A percentile compares a stretch with the other conserved stretches of the same genome.
These are phyloP conservation scores for Kondoa subrosea DNA, from an alignment of 768 basidiomycete genomes.

Conservation along the genomic window DNA sequence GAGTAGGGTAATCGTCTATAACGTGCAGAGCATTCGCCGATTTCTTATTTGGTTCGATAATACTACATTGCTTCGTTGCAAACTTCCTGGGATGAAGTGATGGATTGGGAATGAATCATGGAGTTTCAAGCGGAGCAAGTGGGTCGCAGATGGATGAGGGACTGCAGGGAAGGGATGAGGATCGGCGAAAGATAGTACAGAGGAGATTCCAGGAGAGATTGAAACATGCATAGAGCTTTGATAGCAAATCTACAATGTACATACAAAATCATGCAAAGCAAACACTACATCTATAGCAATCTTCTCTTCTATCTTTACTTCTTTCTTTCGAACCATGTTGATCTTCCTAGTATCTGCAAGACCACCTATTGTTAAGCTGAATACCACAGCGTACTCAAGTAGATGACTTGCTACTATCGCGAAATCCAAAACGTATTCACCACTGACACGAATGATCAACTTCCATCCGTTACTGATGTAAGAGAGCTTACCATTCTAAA, in stretches of 20 bases:
- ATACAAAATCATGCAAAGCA: neutral
- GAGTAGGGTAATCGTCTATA: neutral
- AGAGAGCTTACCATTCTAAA: neutral
- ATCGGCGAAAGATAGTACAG: too few relatives aligned
- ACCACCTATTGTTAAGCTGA: neutral
- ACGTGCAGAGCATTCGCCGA: conserved; percentile 77
- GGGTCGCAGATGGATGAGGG: too few relatives aligned
- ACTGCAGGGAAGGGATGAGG: too few relatives aligned
- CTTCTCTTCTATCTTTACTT: neutral
- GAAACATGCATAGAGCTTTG: neutral
- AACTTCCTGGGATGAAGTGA: conserved; percentile 69
- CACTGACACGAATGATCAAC: neutral
- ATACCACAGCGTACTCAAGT: neutral
- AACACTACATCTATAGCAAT: neutral
- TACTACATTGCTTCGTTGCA: conserved; percentile 95
- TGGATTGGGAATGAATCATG: neutral
- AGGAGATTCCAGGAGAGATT: neutral
- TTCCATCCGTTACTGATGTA: neutral
- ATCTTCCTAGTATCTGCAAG: neutral
- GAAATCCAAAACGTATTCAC: neutral
- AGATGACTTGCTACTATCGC: neutral
- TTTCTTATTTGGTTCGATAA: conserved; percentile 82
- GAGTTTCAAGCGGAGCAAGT: neutral
- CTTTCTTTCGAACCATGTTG: neutral
- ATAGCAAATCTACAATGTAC: neutral